Evolutionary conservation across 306 rosid species (phyloP).

Genomic region (Begonia loranthoides): DNA sequence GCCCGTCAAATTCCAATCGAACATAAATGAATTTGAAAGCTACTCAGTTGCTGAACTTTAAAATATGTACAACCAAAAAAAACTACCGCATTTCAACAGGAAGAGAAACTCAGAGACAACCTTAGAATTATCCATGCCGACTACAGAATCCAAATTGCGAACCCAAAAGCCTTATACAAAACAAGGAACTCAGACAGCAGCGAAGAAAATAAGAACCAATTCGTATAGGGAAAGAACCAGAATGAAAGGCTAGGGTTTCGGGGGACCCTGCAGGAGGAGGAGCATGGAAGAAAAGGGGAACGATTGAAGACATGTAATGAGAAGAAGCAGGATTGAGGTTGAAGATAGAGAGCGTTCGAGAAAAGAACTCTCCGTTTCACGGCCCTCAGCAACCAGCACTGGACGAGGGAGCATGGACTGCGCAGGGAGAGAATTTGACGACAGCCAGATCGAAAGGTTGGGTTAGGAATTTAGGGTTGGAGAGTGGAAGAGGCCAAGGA

Average conservation of each 20-base stretch:
- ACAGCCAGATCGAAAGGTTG: too few species aligned
- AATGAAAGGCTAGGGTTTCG: constrained; percentile 49
- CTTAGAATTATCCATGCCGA: constrained; percentile 56
- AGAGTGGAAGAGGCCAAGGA: too few species aligned
- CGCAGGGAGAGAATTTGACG: background rate
- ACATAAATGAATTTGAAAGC: background rate
- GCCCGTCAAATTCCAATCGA: background rate
- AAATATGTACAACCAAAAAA: background rate
- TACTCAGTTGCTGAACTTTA: background rate
- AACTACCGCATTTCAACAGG: background rate
- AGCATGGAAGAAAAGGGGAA: constrained; percentile 23
- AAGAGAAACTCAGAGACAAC: constrained; percentile 14
- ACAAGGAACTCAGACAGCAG: constrained; percentile 5
- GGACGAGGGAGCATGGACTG: constrained; percentile 28
- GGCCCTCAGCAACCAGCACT: constrained; percentile 10
- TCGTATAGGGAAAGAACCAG: constrained; percentile 20
- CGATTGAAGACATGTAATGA: constrained; percentile 88
- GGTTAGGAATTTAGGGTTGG: too few species aligned
- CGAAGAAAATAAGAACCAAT: constrained; percentile 12
- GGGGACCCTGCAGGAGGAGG: constrained; percentile 59
- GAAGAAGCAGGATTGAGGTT: constrained; percentile 15
- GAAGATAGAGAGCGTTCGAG: constrained; percentile 49
- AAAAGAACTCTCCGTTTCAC: constrained; percentile 47
- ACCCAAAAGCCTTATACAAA: constrained; percentile 10
- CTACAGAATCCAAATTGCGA: constrained; percentile 16